A percentile compares a stretch with the other conserved stretches of the same genome.
These are phyloP conservation scores for Samsoniella hepiali DNA, from an alignment of 2,329 filamentous ascomycete species.

Conservation along the genomic window DNA sequence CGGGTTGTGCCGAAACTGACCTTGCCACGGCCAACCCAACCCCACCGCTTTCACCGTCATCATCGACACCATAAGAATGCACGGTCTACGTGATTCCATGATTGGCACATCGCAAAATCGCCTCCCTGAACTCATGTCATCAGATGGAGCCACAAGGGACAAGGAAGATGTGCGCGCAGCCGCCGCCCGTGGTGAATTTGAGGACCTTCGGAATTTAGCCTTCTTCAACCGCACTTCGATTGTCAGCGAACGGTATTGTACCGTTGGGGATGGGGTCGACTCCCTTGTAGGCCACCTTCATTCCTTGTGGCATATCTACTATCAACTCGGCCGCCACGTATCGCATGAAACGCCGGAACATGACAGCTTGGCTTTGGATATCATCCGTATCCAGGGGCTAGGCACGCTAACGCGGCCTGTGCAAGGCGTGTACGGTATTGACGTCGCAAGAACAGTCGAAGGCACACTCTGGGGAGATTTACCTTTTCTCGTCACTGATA, in stretches of 20 bases:
- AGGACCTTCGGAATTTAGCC: neutral
- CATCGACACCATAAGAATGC: neutral
- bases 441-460: constrained; percentile 15
- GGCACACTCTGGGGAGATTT: constrained; percentile 15
- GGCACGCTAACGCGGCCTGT: neutral
- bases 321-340: neutral
- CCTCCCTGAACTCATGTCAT: neutral
- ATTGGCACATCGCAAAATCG: neutral
- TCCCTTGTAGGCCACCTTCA: neutral
- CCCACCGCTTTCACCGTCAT: neutral
- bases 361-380: neutral
- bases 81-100: neutral
- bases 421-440: neutral
- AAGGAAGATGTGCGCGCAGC: neutral
- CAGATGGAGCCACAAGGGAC: neutral
- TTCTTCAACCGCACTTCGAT: neutral
- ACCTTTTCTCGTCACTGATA: constrained; percentile 16
- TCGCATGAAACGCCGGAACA: neutral
- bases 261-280: neutral
- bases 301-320: neutral
- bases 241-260: neutral
- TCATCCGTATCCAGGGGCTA: neutral
- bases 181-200: neutral
- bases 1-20: no score
- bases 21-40: no score